Percentiles rank a stretch among this genome's conserved stretches.
Evolutionary conservation across 768 basidiomycete genomes (phyloP).

Genomic region (Exidia glandulosa): DNA sequence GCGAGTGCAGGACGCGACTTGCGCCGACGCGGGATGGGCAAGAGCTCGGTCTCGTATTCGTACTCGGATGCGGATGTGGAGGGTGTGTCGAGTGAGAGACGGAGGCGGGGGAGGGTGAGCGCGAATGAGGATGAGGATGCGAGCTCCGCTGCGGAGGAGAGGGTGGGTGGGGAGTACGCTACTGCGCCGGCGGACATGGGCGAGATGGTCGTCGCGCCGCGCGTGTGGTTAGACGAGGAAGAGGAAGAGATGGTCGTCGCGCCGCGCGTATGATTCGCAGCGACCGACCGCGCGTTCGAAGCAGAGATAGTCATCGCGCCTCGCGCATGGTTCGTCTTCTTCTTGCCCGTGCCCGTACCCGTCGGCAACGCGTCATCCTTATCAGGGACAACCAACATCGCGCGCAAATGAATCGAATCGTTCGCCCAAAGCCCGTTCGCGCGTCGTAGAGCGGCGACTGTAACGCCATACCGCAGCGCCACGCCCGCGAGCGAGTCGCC

Average conservation of each 20-base stretch:
- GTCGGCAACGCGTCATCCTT: constrained; percentile 2
- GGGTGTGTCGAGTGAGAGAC: neutral
- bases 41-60: too few relatives aligned
- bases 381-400: constrained; percentile 64
- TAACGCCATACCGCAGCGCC: constrained; percentile 80
- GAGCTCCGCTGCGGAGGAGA: neutral
- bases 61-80: neutral
- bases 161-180: neutral
- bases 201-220: too few relatives aligned
- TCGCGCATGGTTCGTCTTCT: neutral
- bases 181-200: too few relatives aligned
- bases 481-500: constrained; percentile 80
- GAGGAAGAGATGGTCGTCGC: neutral
- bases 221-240: neutral
- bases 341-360: neutral
- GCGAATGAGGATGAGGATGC: neutral
- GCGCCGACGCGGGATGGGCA: neutral
- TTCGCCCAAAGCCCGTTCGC: constrained; percentile 91
- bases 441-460: constrained; percentile 68
- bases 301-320: neutral
- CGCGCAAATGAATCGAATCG: constrained; percentile 83
- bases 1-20: neutral
- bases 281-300: too few relatives aligned
- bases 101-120: neutral
- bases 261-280: neutral